Percentiles rank a stretch among this genome's conserved stretches.
Evolutionary conservation across 495 filamentous ascomycete species (phyloP).

Genomic region (Penicillium herquei): DNA sequence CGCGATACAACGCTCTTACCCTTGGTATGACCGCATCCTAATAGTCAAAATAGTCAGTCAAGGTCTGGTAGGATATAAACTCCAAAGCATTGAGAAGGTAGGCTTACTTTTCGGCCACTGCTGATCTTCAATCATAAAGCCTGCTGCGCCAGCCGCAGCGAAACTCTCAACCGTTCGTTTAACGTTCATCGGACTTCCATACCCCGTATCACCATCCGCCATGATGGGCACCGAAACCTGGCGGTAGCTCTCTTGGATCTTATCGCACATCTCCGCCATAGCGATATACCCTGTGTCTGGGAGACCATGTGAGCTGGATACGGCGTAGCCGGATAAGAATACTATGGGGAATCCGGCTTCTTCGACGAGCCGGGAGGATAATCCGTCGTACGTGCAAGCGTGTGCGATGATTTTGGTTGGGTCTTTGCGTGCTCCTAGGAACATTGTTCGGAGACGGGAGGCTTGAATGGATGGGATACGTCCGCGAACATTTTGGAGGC

Average conservation of each 20-base stretch:
- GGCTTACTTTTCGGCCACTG: slow-evolving; percentile 36
- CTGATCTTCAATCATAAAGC: slow-evolving; percentile 45
- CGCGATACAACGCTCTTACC: slow-evolving; percentile 43
- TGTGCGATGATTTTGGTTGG: slow-evolving; percentile 37
- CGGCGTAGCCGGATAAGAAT: slow-evolving; percentile 37
- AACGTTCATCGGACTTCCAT: slow-evolving; percentile 44
- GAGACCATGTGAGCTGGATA: slow-evolving; percentile 33
- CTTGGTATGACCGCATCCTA: slow-evolving; percentile 46
- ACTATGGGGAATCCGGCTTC: slow-evolving; percentile 42
- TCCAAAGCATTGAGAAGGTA: not conserved
- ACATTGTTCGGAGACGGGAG: slow-evolving; percentile 37
- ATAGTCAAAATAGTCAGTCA: not conserved
- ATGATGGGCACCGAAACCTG: slow-evolving; percentile 37
- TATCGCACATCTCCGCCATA: slow-evolving; percentile 43
- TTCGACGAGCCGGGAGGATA: slow-evolving; percentile 39
- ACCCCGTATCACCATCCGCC: slow-evolving; percentile 43
- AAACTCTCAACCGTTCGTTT: slow-evolving; percentile 40
- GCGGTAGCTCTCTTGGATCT: slow-evolving; percentile 36
- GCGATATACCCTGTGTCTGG: slow-evolving; percentile 47
- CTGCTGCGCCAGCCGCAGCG: slow-evolving; percentile 36
- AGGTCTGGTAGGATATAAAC: too few species aligned
- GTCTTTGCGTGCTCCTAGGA: slow-evolving; percentile 34
- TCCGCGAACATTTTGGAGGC: slow-evolving; percentile 28
- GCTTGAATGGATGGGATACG: slow-evolving; percentile 31
- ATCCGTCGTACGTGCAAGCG: slow-evolving; percentile 39